Evolutionary conservation across 495 filamentous ascomycete genomes (phyloP).

Genomic region (Xanthoparmelia taractica): DNA sequence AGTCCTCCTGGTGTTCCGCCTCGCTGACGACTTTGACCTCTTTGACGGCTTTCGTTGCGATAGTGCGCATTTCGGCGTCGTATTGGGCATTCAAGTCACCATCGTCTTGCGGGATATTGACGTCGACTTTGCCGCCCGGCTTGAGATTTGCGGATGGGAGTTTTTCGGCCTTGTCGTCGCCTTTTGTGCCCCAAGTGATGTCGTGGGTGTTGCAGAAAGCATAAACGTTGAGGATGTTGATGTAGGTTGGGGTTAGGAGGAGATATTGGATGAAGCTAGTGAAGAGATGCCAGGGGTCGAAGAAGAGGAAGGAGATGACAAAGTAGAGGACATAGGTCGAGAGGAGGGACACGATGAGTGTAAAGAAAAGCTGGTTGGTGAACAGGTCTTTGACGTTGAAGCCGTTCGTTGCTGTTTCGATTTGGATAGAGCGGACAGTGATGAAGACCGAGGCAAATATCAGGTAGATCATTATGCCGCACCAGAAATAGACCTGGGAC

Average conservation of each 20-base stretch:
- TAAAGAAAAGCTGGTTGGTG: slow-evolving; percentile 83
- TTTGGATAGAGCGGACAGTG: slow-evolving; percentile 75
- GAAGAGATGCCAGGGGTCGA: slow-evolving; percentile 99
- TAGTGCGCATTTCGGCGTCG: slow-evolving; percentile 72
- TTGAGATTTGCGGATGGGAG: slow-evolving; percentile 75
- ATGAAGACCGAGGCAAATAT: slow-evolving; percentile 94
- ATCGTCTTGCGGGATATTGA: slow-evolving; percentile 82
- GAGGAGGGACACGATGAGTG: slow-evolving; percentile 79
- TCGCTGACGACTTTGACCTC: slow-evolving; percentile 53
- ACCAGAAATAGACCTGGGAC: slow-evolving; percentile 97
- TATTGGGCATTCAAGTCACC: slow-evolving; percentile 88
- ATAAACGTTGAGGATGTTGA: slow-evolving; percentile 95
- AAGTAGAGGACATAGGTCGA: slow-evolving; percentile 96
- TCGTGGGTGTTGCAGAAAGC: slow-evolving; percentile 98
- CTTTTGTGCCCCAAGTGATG: slow-evolving; percentile 95
- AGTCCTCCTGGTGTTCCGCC: slow-evolving; percentile 86
- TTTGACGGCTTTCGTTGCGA: slow-evolving; percentile 61
- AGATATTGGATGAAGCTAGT: slow-evolving; percentile 95
- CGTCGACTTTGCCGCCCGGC: slow-evolving; percentile 86
- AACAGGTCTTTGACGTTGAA: slow-evolving; percentile 68
- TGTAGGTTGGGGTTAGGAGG: slow-evolving; percentile 87
- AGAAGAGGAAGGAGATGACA: slow-evolving; percentile 83
- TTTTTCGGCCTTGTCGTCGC: slow-evolving; percentile 82
- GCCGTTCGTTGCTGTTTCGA: slow-evolving; percentile 46
- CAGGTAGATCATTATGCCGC: slow-evolving; percentile 87